Evolutionary conservation across 108 stramenopile genomes (phyloP).

Genomic region (Cyclotella atomus): DNA sequence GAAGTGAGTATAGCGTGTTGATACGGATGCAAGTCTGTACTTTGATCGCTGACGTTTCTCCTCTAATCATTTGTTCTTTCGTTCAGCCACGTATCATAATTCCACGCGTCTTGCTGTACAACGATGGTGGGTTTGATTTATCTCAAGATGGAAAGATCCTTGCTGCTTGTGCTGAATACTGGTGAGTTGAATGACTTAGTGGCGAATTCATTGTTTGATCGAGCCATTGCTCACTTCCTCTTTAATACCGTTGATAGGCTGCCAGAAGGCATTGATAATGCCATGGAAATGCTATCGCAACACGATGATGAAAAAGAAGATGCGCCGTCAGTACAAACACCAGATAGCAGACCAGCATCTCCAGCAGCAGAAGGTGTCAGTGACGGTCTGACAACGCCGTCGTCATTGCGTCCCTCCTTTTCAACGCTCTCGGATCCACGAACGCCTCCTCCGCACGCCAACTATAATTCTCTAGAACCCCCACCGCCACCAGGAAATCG

Average conservation of each 20-base stretch:
- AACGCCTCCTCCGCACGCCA: constrained; percentile 38
- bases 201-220: neutral
- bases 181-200: no score
- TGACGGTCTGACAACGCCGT: constrained; percentile 1
- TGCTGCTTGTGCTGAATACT: constrained; percentile 90
- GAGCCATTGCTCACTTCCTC: no score
- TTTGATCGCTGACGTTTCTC: neutral
- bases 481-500: constrained; percentile 55
- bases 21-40: neutral
- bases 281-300: constrained; percentile 71
- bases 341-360: constrained; percentile 1
- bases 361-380: neutral
- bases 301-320: constrained; percentile 25
- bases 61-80: neutral
- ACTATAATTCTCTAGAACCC: constrained; percentile 36
- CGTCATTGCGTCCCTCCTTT: constrained; percentile 9
- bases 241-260: constrained; percentile 23
- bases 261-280: constrained; percentile 76
- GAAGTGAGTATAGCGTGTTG: constrained; percentile 54
- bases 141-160: constrained; percentile 88
- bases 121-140: constrained; percentile 96
- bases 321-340: neutral
- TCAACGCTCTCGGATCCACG: constrained; percentile 30
- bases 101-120: constrained; percentile 91
- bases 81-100: constrained; percentile 75